Evolutionary conservation across 1,284 basidiomycete species (phyloP).

Genomic region (Coriolopsis trogii): DNA sequence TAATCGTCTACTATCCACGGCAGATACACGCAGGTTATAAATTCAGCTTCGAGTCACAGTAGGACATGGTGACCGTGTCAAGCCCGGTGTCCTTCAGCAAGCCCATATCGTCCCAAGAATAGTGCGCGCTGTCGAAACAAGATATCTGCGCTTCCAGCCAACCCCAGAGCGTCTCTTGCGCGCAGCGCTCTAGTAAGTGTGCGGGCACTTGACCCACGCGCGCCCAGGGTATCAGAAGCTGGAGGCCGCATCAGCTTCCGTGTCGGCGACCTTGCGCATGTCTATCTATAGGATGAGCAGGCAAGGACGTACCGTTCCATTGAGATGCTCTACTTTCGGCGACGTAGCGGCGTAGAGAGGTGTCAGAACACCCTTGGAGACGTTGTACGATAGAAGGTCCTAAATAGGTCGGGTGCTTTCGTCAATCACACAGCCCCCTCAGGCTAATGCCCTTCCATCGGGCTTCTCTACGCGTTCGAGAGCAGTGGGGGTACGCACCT

Average conservation of each 20-base stretch:
- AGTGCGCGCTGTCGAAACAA: constrained; percentile 9
- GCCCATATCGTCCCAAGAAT: neutral
- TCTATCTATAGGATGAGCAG: neutral
- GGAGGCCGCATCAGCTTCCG: neutral
- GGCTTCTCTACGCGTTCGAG: neutral
- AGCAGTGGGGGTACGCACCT: constrained; percentile 1
- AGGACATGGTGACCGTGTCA: neutral
- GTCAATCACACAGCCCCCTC: neutral
- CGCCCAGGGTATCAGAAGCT: constrained; percentile 40
- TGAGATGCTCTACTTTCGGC: constrained; percentile 25
- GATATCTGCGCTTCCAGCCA: constrained; percentile 20
- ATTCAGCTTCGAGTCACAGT: neutral
- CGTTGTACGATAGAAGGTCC: constrained; percentile 14
- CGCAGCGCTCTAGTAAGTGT: neutral
- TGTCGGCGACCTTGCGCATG: neutral
- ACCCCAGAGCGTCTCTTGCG: constrained; percentile 16
- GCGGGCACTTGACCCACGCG: constrained; percentile 26
- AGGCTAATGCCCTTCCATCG: neutral
- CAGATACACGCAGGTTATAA: neutral
- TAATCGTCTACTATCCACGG: neutral
- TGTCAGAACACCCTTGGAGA: constrained; percentile 25
- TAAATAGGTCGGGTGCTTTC: neutral
- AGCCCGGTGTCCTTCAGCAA: neutral
- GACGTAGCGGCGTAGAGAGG: constrained; percentile 34
- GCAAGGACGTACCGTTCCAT: constrained; percentile 32